These are phyloP conservation scores for Cubamyces lactineus DNA, from an alignment of 768 basidiomycete genomes.

Conservation along the genomic window DNA sequence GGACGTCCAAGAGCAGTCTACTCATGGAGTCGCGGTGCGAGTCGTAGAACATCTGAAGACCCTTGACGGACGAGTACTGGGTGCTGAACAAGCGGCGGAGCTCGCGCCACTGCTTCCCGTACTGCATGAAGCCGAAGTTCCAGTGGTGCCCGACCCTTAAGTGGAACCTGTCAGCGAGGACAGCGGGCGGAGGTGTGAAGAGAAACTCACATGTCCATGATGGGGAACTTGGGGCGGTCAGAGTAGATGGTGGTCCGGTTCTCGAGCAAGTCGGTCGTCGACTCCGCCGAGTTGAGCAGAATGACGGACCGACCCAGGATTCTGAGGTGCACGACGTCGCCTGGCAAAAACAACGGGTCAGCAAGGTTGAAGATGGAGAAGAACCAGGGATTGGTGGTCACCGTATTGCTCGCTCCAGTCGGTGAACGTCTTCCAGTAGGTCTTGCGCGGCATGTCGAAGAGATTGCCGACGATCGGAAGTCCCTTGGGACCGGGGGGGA, in stretches of 20 bases:
- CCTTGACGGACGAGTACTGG: conserved; percentile 2
- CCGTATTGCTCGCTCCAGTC: conserved; percentile 16
- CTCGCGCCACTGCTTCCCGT: conserved; percentile 9
- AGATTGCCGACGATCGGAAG: conserved; percentile 21
- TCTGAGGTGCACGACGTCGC: too few species aligned
- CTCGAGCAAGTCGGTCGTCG: too few species aligned
- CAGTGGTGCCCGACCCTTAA: conserved; percentile 12
- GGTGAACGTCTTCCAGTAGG: conserved; percentile 18
- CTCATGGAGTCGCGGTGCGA: not conserved
- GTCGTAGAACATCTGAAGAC: conserved; percentile 1
- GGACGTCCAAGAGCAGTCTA: conserved; percentile 9
- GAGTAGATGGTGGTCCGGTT: too few species aligned
- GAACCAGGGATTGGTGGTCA: not conserved
- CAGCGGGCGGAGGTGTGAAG: not conserved
- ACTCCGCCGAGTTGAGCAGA: too few species aligned
- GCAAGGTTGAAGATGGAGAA: too few species aligned
- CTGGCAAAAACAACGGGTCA: too few species aligned
- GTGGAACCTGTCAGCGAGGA: not conserved
- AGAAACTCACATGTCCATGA: conserved; percentile 28
- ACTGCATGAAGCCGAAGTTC: conserved; percentile 14
- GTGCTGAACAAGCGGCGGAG: conserved; percentile 3
- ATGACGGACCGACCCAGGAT: too few species aligned
- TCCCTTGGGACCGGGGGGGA: conserved; percentile 17
- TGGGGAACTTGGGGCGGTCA: conserved; percentile 18
- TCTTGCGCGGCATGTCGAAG: conserved; percentile 16